Conservation (phyloP, 129 eudicot species). For the Sambucus nigra region DNA sequence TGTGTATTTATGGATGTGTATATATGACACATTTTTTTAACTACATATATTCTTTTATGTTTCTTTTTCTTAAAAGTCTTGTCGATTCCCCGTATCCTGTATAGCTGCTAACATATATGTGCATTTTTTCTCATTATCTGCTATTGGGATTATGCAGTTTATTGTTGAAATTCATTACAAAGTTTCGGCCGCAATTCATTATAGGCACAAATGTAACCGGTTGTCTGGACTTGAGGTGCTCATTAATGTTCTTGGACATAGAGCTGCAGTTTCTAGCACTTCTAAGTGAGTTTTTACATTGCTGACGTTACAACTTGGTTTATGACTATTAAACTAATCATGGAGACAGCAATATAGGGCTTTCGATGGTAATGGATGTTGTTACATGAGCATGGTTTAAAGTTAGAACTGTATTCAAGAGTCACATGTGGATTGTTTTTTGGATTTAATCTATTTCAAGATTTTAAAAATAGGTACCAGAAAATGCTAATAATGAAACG, state of each 20-base stretch:
- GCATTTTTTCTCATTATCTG: background rate
- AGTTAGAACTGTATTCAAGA: background rate
- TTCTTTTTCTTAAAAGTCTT: too few species aligned
- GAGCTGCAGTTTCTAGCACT: conserved; percentile 84
- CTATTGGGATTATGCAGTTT: conserved; percentile 45
- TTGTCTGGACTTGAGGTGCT: conserved; percentile 92
- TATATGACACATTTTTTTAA: background rate
- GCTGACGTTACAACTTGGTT: background rate
- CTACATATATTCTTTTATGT: conserved; percentile 6
- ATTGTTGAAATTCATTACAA: conserved; percentile 83
- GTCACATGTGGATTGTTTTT: background rate
- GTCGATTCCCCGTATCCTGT: too few species aligned
- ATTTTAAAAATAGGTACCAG: background rate
- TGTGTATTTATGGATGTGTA: too few species aligned
- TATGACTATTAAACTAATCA: background rate
- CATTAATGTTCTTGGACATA: conserved; percentile 61
- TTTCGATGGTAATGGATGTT: background rate
- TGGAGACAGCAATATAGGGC: background rate
- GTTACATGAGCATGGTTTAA: too few species aligned
- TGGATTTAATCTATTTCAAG: background rate
- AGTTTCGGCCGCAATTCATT: conserved; percentile 67
- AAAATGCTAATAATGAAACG: too few species aligned
- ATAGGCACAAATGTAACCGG: conserved; percentile 65
- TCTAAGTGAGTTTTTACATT: conserved; percentile 41
- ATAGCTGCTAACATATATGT: background rate